Percentiles rank a stretch among this genome's conserved stretches.
Evolutionary conservation across 805 yeast species (phyloP).

Genomic region (Candida alai): DNA sequence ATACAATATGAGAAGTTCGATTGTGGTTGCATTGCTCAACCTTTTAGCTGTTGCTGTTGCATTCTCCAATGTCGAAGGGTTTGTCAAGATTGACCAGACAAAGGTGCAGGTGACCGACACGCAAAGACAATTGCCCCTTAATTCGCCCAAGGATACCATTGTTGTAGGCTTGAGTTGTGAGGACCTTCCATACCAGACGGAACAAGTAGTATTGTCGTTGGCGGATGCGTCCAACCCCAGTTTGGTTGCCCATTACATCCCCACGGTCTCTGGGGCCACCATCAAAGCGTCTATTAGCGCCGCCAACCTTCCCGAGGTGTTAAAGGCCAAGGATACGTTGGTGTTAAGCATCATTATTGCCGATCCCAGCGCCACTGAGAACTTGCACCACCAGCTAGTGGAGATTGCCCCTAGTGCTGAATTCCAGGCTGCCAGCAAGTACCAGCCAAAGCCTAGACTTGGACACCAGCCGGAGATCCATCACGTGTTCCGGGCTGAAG

Average conservation of each 20-base stretch:
- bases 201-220: constrained; percentile 30
- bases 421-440: constrained; percentile 20
- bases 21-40: constrained; percentile 15
- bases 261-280: constrained; percentile 20
- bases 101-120: constrained; percentile 23
- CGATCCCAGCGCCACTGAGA: constrained; percentile 16
- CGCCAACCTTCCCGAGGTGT: constrained; percentile 30
- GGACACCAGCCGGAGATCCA: constrained; percentile 58
- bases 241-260: constrained; percentile 30
- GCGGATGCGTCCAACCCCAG: constrained; percentile 24
- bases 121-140: constrained; percentile 26
- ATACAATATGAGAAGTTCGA: constrained; percentile 18
- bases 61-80: constrained; percentile 26
- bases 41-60: constrained; percentile 22
- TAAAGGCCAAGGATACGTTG: constrained; percentile 30
- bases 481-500: constrained; percentile 57
- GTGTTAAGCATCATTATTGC: constrained; percentile 30
- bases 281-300: constrained; percentile 24
- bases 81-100: constrained; percentile 23
- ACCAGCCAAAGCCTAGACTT: constrained; percentile 30
- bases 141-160: constrained; percentile 29
- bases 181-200: constrained; percentile 23
- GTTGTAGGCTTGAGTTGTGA: constrained; percentile 24
- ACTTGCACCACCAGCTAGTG: constrained; percentile 23
- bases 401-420: constrained; percentile 29